Base-by-base conservation (phyloP, 2,329 filamentous ascomycete species). In the Helotiales sp. region DNA sequence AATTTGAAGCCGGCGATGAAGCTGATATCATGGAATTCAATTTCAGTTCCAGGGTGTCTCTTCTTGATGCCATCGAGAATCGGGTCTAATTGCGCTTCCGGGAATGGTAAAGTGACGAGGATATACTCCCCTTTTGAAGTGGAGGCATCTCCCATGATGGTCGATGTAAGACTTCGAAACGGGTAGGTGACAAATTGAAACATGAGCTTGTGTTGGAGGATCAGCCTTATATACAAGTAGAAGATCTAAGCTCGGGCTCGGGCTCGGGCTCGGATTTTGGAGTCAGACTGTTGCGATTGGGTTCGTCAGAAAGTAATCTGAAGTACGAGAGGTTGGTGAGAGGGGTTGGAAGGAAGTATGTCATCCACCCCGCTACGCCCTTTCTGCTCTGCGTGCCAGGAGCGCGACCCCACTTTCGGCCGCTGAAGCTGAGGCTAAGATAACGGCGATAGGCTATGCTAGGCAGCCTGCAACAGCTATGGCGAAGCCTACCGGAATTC, bases 91-190 rank as follows among this genome's bases (percentile, higher is more conserved):
- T 54, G 46, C 6, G 24, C 34, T n/a, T 76, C 74, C 6, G 75
- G 71, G 54, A 73, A 74, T 2, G 76, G 75, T 1, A 79, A 63
- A 19, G 76, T 67, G 60, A 74, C 70, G 24, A 82, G 71, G 33
- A 82, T 71, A 55, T 72, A 69, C 58, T 74, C 75, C 53, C 69
- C 63, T 42, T 69, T 61, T 19, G 64, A 36, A 48, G 68, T 69
- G 51, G 70, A 65, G 52, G 75, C 76, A 57, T 76, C 78, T 19
- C 78, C 78, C 78, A 81, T 81, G 48, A 62, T 72, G 56, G 66
- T 51, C 9, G 40, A 44, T 27, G 40, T 25, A 12, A 27, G 22
- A 44, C 12, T 40, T 44, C 22, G 19, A 15, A 44, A 5, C 13
- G 22, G 40, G 7, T 44, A 8, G 12, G 22, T 24, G 9, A 44